Evolutionary conservation across 768 basidiomycete genomes (phyloP).

Genomic region (Hygrophorus pudorinus): DNA sequence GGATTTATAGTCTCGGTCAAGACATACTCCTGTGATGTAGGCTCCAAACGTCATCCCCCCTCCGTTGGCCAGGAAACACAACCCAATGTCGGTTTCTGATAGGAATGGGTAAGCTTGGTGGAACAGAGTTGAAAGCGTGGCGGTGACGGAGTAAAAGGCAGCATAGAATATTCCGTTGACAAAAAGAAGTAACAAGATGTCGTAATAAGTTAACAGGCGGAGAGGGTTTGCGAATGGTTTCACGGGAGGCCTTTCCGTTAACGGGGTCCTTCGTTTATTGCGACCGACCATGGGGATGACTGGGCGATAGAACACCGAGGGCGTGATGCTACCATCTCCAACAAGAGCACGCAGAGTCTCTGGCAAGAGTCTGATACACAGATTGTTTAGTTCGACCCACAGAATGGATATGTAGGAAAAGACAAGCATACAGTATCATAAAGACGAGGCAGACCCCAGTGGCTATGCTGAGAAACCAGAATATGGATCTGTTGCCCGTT

Average conservation of each 20-base stretch:
- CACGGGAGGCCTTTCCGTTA: slow-evolving; percentile 24
- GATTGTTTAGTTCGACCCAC: slow-evolving; percentile 27
- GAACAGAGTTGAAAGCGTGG: slow-evolving; percentile 56
- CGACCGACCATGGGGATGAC: slow-evolving; percentile 39
- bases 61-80: slow-evolving; percentile 73
- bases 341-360: slow-evolving; percentile 48
- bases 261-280: slow-evolving; percentile 16
- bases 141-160: slow-evolving; percentile 50
- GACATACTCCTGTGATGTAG: slow-evolving; percentile 43
- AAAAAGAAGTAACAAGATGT: slow-evolving; percentile 27
- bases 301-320: slow-evolving; percentile 37
- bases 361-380: slow-evolving; percentile 34
- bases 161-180: slow-evolving; percentile 39
- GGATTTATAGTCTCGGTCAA: slow-evolving; percentile 54
- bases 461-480: slow-evolving; percentile 51
- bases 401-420: slow-evolving; percentile 17
- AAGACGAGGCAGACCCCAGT: slow-evolving; percentile 34
- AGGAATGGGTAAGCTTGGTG: slow-evolving; percentile 46
- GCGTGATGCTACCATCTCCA: slow-evolving; percentile 40
- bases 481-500: slow-evolving; percentile 35
- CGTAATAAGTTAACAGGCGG: slow-evolving; percentile 40
- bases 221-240: slow-evolving; percentile 44
- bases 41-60: slow-evolving; percentile 60
- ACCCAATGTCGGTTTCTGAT: slow-evolving; percentile 53
- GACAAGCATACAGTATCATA: slow-evolving; percentile 34